Evolutionary conservation across 768 basidiomycete genomes (phyloP), one percentile per base, ranked within the genome.

Genomic region (Kwoniella pini): DNA sequence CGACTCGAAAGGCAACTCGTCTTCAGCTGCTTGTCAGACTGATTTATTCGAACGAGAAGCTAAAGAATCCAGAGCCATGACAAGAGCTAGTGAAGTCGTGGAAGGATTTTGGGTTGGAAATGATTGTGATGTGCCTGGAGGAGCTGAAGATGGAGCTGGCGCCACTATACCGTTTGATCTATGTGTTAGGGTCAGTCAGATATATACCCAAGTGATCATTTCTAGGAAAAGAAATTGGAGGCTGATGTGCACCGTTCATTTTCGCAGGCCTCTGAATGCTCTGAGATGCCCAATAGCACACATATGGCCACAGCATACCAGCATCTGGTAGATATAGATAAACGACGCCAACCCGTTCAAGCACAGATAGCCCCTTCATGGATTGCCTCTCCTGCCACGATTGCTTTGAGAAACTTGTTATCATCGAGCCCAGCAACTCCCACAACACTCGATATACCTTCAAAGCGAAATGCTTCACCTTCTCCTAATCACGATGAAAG

Each of bases 101-200:
- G 70, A 72, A 39, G 70, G 71, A 0, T 71, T 78, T 64, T 76
- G 69, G 69, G 75, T 78, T 5, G 73, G 73, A 0, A 75, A 75
- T 39, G 67, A 72, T 43, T 72, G 62, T 26, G 73, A 75, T 57
- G 63, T 71, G 2, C 73, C 73, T 3, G 68, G 67, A 4, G 60
- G 53, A 21, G 58, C 62, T 4, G 57, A 64, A 22, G 63, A 67
- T 42, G 69, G 69, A 2, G 65, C 36, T 2, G 65, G 64, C 3
- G 36, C 63, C 9, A 12, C 17, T 11, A 52, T 70, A 11, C 21
- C 54, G 2, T 75, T 70, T 43, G 71, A 75, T 55, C 57, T 75
- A 4, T 70, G 71, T 31, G 57, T 72, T 10, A 54, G 53, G 50
- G 62, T 67, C 48, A 44, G 65, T 62, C 7, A 31, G 26, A 31